phyloP scores from a whole-genome alignment of 2,329 filamentous ascomycete species.

The Helotiales sp. region DNA sequence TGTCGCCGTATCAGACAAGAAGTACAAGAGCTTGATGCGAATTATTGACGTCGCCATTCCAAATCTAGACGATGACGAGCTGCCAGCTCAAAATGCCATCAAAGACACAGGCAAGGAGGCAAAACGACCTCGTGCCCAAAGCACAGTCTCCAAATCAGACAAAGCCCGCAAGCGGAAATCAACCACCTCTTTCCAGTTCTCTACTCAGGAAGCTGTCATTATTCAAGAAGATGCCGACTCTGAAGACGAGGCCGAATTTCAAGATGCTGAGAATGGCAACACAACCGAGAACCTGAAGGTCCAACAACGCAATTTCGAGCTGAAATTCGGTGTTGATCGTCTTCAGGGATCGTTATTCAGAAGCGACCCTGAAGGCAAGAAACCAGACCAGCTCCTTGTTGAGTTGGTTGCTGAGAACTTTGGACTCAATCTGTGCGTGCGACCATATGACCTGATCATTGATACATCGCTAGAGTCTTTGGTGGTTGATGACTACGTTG shows the following conservation, averaged over 20 bases:
- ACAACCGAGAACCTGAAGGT: conserved; percentile 67
- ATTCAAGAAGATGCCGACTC: conserved; percentile 61
- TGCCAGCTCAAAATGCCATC: conserved; percentile 27
- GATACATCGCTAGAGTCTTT: conserved; percentile 87
- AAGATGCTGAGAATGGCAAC: conserved; percentile 66
- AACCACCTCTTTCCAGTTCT: conserved; percentile 76
- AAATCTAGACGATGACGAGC: conserved; percentile 66
- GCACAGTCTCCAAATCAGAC: conserved; percentile 46
- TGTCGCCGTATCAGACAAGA: conserved; percentile 88
- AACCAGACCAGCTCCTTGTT: conserved; percentile 81
- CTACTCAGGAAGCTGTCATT: conserved; percentile 75
- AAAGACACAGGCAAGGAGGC: conserved; percentile 13
- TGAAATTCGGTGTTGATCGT: conserved; percentile 94
- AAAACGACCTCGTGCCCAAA: conserved; percentile 34
- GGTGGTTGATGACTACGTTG: conserved; percentile 93
- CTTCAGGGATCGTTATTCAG: conserved; percentile 91
- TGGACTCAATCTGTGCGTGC: conserved; percentile 82
- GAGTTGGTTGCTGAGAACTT: conserved; percentile 92
- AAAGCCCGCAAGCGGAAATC: conserved; percentile 59
- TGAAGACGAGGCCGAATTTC: conserved; percentile 68
- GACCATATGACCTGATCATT: conserved; percentile 90
- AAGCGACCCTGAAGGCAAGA: conserved; percentile 78
- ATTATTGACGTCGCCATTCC: conserved; percentile 95
- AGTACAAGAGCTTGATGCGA: conserved; percentile 97
- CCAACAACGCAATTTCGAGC: conserved; percentile 91